A percentile compares a stretch with the other conserved stretches of the same genome.
phyloP scores from a whole-genome alignment of 208 protist genomes.

The Trypanosoma grayi region DNA sequence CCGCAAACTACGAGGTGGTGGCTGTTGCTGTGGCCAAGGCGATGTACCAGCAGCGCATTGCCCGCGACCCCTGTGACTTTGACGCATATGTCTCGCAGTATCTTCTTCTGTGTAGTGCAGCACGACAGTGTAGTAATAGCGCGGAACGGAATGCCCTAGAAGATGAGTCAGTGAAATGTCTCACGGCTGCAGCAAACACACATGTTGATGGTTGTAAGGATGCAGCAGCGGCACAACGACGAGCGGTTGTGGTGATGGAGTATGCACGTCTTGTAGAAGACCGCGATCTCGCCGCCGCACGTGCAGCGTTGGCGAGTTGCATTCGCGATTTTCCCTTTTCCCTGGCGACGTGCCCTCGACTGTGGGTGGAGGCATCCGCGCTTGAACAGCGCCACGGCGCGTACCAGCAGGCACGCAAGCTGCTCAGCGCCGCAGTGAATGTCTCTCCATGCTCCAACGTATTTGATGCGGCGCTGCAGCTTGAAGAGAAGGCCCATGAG shows the following conservation, averaged over 20 bases:
- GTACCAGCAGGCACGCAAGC: conserved; percentile 47
- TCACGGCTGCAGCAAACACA: neutral
- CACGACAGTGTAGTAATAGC: neutral
- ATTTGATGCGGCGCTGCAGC: conserved; percentile 38
- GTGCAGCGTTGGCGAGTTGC: conserved; percentile 43
- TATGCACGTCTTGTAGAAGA: conserved; percentile 47
- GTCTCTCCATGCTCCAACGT: conserved; percentile 41
- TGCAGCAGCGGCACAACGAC: conserved; percentile 52
- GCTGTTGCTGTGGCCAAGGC: conserved; percentile 38
- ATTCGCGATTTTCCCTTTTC: conserved; percentile 78
- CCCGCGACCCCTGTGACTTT: conserved; percentile 47
- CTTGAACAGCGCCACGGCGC: conserved; percentile 65
- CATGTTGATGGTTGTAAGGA: conserved; percentile 26
- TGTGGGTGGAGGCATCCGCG: conserved; percentile 78
- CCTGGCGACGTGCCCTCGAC: conserved; percentile 47
- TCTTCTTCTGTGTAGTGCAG: conserved; percentile 50
- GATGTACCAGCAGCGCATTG: conserved; percentile 60
- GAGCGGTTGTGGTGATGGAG: conserved; percentile 70
- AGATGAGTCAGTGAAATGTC: conserved; percentile 15
- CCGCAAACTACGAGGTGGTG: conserved; percentile 30
- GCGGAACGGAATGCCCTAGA: neutral
- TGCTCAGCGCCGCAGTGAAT: conserved; percentile 56
- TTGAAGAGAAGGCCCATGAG: conserved; percentile 40
- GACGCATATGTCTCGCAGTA: conserved; percentile 76
- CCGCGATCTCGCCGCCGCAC: conserved; percentile 34